Evolutionary conservation across 768 basidiomycete species (phyloP), one percentile per base, ranked within the genome.

Genomic region (Boletus insuetus): DNA sequence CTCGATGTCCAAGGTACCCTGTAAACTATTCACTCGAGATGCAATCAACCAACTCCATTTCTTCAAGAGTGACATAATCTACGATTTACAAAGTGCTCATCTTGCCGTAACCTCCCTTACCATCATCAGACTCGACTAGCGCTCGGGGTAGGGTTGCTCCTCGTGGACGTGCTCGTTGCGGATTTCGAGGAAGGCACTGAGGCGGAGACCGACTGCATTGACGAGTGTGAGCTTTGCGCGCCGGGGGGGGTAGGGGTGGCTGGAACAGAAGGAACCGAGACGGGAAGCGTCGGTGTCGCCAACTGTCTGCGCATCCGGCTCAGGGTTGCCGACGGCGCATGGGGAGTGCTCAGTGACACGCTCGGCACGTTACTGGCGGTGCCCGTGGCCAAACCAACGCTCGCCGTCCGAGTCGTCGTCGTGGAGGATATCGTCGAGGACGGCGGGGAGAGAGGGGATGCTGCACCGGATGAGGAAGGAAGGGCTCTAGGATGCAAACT

Each of bases 1-100:
- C 63, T 91, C 37, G 65, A 59, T 41, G 31, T 78, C 31, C 54
- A 75, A 52, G 74, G 73, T 2, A 20, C 51, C 20, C 38, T 56
- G 31, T 44, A 40, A 55, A 40, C 24, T 48, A 26, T 29, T 62
- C 58, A 61, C 55, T 45, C 63, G n/a, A 43, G 3, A 51, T 68
- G 40, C 64, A 66, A 61, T 56, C 61, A 66, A 67, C 64, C 64
- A 59, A 46, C 49, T 69, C 53, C 54, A 69, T 68, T 67, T 57
- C 45, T 20, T 55, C n/a, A 56, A 41, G 16, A 12, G 40, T 16
- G 45, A 58, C 60, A 62, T 50, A 34, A 56, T 45, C 42, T 64
- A 64, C 61, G 8, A 35, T 43, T 9, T 46, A 58, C 56, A 60
- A 20, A 54, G 29, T 47, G 31, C 41, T 37, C 11, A 24, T 48